phyloP scores from a whole-genome alignment of 305 asterid genomes.

The Plantago lanceolata region DNA sequence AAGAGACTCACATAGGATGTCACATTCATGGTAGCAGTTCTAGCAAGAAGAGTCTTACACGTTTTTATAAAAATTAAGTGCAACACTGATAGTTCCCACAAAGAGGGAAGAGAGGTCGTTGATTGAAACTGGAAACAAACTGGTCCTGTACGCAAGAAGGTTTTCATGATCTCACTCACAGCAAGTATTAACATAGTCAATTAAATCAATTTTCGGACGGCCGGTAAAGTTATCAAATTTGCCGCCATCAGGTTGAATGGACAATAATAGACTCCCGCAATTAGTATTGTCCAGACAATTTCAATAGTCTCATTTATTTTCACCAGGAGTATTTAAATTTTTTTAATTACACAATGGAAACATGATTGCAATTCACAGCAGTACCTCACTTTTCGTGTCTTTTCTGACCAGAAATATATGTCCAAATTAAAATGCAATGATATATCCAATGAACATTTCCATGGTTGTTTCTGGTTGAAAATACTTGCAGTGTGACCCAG shows the following conservation, averaged over 20 bases:
- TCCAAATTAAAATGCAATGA: too few species aligned
- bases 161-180: background rate
- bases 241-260: background rate
- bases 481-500: too few species aligned
- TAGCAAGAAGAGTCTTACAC: background rate
- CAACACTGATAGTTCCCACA: constrained; percentile 15
- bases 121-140: background rate
- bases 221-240: background rate
- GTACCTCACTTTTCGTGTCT: too few species aligned
- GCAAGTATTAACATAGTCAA: background rate
- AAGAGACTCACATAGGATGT: background rate
- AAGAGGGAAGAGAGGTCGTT: constrained; percentile 7
- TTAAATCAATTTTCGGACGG: constrained; percentile 6
- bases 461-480: too few species aligned
- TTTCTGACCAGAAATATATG: too few species aligned
- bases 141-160: constrained; percentile 8
- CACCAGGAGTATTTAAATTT: too few species aligned
- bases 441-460: too few species aligned
- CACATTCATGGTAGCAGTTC: constrained; percentile 1
- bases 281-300: too few species aligned
- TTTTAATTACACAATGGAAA: too few species aligned
- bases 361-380: too few species aligned
- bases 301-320: too few species aligned
- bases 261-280: background rate
- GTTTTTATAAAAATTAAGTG: constrained; percentile 4